phyloP scores from a whole-genome alignment of 1,284 basidiomycete genomes.

The Pascua sp. region DNA sequence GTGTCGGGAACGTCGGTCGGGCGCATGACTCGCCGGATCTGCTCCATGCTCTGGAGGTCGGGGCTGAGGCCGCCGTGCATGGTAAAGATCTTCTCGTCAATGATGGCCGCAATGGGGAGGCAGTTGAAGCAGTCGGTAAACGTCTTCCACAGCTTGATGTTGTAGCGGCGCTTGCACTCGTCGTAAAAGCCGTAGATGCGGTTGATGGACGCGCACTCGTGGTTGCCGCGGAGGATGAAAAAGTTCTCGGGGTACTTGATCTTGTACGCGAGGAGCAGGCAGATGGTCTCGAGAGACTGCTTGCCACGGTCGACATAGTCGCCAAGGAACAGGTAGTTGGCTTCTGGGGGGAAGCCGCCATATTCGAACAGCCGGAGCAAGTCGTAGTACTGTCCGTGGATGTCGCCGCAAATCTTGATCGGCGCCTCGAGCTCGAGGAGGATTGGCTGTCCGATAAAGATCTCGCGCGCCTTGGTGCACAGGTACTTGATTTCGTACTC shows the following conservation, averaged over 20 bases:
- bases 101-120: constrained; percentile 95
- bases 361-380: constrained; percentile 60
- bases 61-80: constrained; percentile 98
- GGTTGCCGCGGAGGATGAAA: constrained; percentile 95
- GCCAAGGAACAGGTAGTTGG: constrained; percentile 62
- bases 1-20: constrained; percentile 99
- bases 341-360: constrained; percentile 61
- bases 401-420: constrained; percentile 63
- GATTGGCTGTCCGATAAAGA: constrained; percentile 62
- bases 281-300: constrained; percentile 61
- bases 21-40: constrained; percentile 95
- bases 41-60: constrained; percentile 97
- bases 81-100: constrained; percentile 99
- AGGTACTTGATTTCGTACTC: constrained; percentile 63
- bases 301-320: constrained; percentile 63
- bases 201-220: constrained; percentile 99
- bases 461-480: constrained; percentile 59
- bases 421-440: constrained; percentile 61
- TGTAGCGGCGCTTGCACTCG: constrained; percentile 98
- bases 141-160: constrained; percentile 99
- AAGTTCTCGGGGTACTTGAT: constrained; percentile 99
- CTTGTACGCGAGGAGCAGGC: constrained; percentile 55
- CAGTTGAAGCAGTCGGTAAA: constrained; percentile 99
- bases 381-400: constrained; percentile 62
- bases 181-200: constrained; percentile 99